phyloP scores from a whole-genome alignment of 2,329 filamentous ascomycete genomes.

The Alternaria sp. region DNA sequence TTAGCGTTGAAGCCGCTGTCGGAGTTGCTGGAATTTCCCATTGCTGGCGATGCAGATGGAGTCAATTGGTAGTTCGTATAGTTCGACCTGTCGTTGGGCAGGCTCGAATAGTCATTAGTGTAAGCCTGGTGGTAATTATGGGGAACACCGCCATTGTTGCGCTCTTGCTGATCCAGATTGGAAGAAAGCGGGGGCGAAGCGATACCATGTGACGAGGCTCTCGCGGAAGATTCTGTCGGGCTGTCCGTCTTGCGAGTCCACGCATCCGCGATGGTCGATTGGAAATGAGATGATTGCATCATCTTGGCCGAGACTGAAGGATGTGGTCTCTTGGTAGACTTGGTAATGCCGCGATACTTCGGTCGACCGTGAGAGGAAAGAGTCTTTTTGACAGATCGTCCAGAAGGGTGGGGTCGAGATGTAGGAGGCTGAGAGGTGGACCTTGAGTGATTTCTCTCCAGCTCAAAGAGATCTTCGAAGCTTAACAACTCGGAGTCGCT shows the following conservation, averaged over 20 bases:
- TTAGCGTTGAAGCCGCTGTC: conserved; percentile 32
- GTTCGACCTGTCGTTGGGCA: conserved; percentile 18
- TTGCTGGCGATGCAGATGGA: conserved; percentile 40
- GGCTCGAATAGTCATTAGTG: conserved; percentile 27
- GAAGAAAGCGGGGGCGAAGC: conserved; percentile 36
- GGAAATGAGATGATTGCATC: conserved; percentile 60
- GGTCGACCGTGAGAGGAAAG: conserved; percentile 29
- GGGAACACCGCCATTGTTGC: conserved; percentile 28
- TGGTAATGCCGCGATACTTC: conserved; percentile 30
- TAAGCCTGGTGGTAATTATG: conserved; percentile 31
- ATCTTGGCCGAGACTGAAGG: conserved; percentile 53
- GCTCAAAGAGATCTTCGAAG: conserved; percentile 39
- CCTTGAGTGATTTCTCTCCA: conserved; percentile 32
- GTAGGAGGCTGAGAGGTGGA: conserved; percentile 43
- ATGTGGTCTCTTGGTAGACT: conserved; percentile 26
- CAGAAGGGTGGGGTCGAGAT: conserved; percentile 30
- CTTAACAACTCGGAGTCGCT: conserved; percentile 43
- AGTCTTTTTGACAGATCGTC: conserved; percentile 34
- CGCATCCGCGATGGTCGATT: conserved; percentile 52
- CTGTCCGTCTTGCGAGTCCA: conserved; percentile 61
- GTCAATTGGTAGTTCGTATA: conserved; percentile 44
- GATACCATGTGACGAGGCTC: conserved; percentile 45
- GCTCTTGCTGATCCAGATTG: conserved; percentile 35
- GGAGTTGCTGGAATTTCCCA: conserved; percentile 26
- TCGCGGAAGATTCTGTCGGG: conserved; percentile 57